Base-by-base conservation (phyloP, 2,329 filamentous ascomycete genomes). In the Sporothrix protearum region DNA sequence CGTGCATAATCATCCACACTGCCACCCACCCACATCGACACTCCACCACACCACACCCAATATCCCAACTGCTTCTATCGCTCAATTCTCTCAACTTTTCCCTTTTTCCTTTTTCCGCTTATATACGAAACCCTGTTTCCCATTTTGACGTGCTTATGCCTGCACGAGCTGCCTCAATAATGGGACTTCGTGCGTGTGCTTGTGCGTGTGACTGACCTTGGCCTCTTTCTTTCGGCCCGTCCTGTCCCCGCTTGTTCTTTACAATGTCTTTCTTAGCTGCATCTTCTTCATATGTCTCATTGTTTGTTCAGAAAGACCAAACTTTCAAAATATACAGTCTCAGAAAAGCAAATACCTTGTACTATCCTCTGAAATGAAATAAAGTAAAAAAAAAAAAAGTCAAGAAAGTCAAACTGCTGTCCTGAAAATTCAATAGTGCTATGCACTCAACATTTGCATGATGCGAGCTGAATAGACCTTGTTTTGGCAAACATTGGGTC, bases 111-210 rank as follows among this genome's bases (percentile, higher is more conserved):
- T n/a, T 33, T 59, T 25, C 67, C 30, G 51, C n/a, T 69, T 72
- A 16, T 57, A 45, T 68, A 59, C 25, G 42, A 55, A 47, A 68
- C 55, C 25, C 51, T 69, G 36, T 63, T 47, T 63, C 57, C 30
- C 53, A 30, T 30, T 71, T 57, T 69, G 22, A 33, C 39, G 70
- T 57, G 59, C 57, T 53, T 55, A 69, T 49, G 57, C n/a, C n/a
- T n/a, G n/a, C n/a, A n/a, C n/a, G n/a, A n/a, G n/a, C n/a, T n/a
- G n/a, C n/a, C n/a, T n/a, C n/a, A n/a, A n/a, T n/a, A 47, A 53
- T 16, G 47, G 64, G 64, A 51, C 64, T 45, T 36, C 25, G 22
- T 67, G 64, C 28, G 25, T 47, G 12, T 66, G 22, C 61, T 47
- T 47, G 22, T 47, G 39, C 28, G 19, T 53, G 42, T 51, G 19